Base-by-base conservation (phyloP, 192 early-diverging fungal species). In the Gamsiella multidivaricata region DNA sequence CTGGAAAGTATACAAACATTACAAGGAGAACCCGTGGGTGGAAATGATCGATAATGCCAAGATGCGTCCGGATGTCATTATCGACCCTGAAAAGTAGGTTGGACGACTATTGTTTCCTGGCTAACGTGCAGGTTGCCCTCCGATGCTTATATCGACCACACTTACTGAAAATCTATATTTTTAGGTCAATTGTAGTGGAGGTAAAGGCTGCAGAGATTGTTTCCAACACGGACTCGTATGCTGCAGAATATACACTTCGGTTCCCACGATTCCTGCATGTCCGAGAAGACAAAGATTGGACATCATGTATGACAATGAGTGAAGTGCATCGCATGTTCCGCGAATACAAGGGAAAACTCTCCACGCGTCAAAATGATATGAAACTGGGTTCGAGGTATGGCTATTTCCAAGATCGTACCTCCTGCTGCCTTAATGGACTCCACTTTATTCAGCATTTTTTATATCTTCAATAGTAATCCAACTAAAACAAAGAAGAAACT, bases 181-280 rank as follows among this genome's bases (percentile, higher is more conserved):
- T n/a, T 5, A 85, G 80, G 5, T 84, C 86, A 0, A 85, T 88
- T 26, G 88, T 94, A 15, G 84, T 93, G 9, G 84, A 91, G 47
- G 71, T 94, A 39, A 88, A 89, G 57, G 91, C 84, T 18, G 69
- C 92, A 0, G 86, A 93, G 79, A 89, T 94, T 29, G 80, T 84
- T 9, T 47, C 78, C 18, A 79, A 66, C 69, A 82, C 71, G 82
- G 82, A 49, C 5, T 71, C 72, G 1, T 93, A 89, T 61, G 87
- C 81, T 0, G 51, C 83, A n/a, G 82, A 84, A 14, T 90, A 81
- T 37, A 94, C 94, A 9, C 72, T 95, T 28, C 89, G 94, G 18
- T 95, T 95, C 63, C 94, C 94, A 3, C 81, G 93, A 14, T 94
- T 91, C 65, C 80, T 88, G 14, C 80, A 57, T 50, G 55, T 93